A percentile compares a stretch with the other conserved stretches of the same genome.
Conservation (phyloP, 2,329 filamentous ascomycete genomes). For the Rutstroemia sp. region DNA sequence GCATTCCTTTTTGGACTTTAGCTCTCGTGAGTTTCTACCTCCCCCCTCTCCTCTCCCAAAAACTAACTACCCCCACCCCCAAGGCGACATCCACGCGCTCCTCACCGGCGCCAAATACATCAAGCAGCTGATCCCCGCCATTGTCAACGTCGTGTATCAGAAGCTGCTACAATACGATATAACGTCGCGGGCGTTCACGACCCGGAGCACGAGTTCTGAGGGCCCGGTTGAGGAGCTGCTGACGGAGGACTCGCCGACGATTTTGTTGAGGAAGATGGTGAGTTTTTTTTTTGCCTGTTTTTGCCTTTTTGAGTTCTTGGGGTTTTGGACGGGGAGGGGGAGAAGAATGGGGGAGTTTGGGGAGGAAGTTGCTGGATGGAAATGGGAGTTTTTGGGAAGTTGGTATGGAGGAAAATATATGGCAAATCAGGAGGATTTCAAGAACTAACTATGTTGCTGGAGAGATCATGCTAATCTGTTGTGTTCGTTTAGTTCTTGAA, state of each 20-base stretch:
- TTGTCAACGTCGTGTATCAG: constrained; percentile 79
- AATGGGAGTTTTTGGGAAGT: too few species aligned
- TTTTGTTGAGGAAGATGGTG: constrained; percentile 49
- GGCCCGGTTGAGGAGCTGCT: constrained; percentile 33
- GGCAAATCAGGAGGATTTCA: too few species aligned
- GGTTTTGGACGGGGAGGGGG: not conserved
- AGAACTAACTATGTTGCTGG: too few species aligned
- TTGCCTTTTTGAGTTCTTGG: not conserved
- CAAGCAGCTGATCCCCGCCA: constrained; percentile 63
- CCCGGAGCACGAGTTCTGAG: constrained; percentile 55
- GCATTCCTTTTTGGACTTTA: constrained; percentile 23
- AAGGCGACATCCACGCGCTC: constrained; percentile 26
- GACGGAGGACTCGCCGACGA: constrained; percentile 51
- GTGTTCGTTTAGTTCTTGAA: constrained; percentile 31
- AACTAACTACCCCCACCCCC: constrained; percentile 10
- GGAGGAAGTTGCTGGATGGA: too few species aligned
- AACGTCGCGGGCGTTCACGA: constrained; percentile 69
- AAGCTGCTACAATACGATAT: constrained; percentile 77
- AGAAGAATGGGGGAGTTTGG: constrained; percentile 47
- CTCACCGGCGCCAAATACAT: constrained; percentile 26
- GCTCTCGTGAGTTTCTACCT: constrained; percentile 8
- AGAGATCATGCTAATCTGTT: constrained; percentile 36
- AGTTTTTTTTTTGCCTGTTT: not conserved
- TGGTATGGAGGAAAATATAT: too few species aligned
- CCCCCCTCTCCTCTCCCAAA: constrained; percentile 10